A percentile compares a stretch with the other conserved stretches of the same genome.
Conservation (phyloP, 2,329 filamentous ascomycete species). For the Paramyrothecium roridum region DNA sequence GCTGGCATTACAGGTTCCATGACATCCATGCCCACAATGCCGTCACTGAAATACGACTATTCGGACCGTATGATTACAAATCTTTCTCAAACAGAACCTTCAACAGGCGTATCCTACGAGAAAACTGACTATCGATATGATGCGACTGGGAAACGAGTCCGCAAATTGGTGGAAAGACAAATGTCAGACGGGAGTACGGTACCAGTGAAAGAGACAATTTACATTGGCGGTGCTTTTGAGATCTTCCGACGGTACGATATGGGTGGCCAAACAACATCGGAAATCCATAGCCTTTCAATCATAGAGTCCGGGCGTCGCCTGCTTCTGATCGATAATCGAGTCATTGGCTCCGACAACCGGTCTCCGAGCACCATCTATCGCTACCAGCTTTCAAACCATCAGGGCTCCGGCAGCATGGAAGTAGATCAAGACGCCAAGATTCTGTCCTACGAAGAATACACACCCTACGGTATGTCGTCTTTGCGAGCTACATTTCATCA, state of each 20-base stretch:
- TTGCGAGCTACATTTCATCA: no score
- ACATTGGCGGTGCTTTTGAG: constrained; percentile 7
- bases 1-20: no score
- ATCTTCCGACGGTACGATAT: constrained; percentile 4
- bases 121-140: constrained; percentile 21
- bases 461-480: no score
- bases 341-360: constrained; percentile 6
- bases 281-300: constrained; percentile 4
- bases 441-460: no score
- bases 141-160: constrained; percentile 10
- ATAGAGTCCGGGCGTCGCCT: constrained; percentile 5
- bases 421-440: constrained; percentile 12
- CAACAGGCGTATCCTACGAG: constrained; percentile 4
- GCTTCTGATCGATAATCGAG: constrained; percentile 5
- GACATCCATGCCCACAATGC: no score
- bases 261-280: background rate
- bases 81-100: background rate
- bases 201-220: background rate
- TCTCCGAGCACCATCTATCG: constrained; percentile 7
- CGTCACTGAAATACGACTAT: background rate
- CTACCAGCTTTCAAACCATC: constrained; percentile 7
- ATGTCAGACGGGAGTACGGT: background rate
- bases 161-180: constrained; percentile 19
- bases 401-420: constrained; percentile 12
- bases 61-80: background rate